A percentile compares a stretch with the other conserved stretches of the same genome.
Evolutionary conservation across 176 grass and related monocot genomes (phyloP).

Genomic region (Oryza australiensis): DNA sequence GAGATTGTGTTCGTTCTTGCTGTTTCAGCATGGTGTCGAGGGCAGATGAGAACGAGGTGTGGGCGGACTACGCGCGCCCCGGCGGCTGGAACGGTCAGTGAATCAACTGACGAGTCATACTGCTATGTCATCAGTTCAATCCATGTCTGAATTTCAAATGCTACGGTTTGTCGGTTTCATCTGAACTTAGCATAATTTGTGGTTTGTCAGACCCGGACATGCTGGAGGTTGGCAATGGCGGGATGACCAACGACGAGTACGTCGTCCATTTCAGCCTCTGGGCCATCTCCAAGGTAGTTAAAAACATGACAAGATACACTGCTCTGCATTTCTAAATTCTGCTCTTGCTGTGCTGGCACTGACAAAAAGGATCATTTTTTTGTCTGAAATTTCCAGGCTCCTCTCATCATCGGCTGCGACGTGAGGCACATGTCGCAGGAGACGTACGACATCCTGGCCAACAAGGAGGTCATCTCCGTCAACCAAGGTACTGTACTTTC

Average conservation of each 20-base stretch:
- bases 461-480: slow-evolving; percentile 92
- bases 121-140: neutral
- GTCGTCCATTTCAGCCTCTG: slow-evolving; percentile 86
- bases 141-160: neutral
- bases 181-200: neutral
- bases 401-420: slow-evolving; percentile 89
- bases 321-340: neutral
- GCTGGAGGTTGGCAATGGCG: slow-evolving; percentile 94
- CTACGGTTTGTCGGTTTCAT: neutral
- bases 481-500: slow-evolving; percentile 86
- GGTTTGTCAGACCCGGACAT: slow-evolving; percentile 69
- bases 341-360: neutral
- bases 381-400: slow-evolving; percentile 55
- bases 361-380: neutral
- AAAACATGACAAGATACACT: neutral
- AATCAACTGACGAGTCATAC: neutral
- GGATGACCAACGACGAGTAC: slow-evolving; percentile 79
- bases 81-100: slow-evolving; percentile 84
- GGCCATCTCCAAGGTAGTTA: slow-evolving; percentile 80
- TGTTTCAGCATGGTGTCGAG: slow-evolving; percentile 67
- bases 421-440: slow-evolving; percentile 65
- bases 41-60: slow-evolving; percentile 91
- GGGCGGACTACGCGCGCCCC: slow-evolving; percentile 78
- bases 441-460: slow-evolving; percentile 71
- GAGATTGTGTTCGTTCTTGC: neutral